Conservation (phyloP, 805 yeast species). For the Saccharomycopsis lassenensis region DNA sequence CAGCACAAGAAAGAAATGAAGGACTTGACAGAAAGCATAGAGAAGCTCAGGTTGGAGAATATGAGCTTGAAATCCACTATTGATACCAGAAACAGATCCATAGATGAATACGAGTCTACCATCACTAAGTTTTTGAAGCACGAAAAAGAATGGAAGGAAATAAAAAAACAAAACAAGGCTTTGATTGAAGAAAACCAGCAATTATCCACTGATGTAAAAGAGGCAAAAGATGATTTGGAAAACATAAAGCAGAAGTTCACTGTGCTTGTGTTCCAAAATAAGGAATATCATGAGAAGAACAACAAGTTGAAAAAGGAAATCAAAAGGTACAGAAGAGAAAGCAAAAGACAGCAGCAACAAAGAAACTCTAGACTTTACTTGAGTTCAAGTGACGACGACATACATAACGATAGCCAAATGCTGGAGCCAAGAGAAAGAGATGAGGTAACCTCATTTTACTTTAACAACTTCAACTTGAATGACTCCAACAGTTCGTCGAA, state of each 20-base stretch:
- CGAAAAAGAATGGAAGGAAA: constrained; percentile 1
- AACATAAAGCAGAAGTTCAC: constrained; percentile 15
- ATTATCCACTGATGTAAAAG: constrained; percentile 5
- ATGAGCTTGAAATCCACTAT: no score
- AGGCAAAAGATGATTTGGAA: constrained; percentile 11
- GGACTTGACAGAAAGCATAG: neutral
- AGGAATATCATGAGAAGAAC: constrained; percentile 8
- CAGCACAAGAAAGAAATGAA: neutral
- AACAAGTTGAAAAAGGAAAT: no score
- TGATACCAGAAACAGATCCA: neutral
- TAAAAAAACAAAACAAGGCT: neutral
- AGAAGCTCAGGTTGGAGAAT: neutral
- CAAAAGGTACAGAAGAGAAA: no score
- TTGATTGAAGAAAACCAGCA: neutral
- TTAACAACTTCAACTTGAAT: no score
- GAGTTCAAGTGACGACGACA: no score
- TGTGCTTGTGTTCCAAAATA: constrained; percentile 13
- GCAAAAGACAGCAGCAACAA: no score
- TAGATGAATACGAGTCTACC: neutral
- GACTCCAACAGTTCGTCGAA: no score
- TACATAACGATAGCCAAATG: no score
- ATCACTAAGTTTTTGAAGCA: constrained; percentile 2
- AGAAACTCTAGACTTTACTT: no score
- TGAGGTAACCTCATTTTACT: no score
- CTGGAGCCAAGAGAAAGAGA: no score